Conservation (phyloP, 148 eudicot species). For the Cornus florida region DNA sequence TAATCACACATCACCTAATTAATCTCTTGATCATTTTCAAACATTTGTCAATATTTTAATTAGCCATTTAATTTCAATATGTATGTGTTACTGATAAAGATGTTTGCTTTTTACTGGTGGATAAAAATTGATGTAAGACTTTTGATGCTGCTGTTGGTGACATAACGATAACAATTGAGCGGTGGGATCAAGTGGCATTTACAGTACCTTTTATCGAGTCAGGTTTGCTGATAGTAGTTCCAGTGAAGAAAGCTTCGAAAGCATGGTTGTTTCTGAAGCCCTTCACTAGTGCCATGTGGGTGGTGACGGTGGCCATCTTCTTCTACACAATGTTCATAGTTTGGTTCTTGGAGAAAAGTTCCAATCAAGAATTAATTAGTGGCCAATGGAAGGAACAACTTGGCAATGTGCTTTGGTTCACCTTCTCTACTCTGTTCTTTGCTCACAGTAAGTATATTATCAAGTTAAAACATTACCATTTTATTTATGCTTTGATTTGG, state of each 20-base stretch:
- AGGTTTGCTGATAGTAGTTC: conserved; percentile 24
- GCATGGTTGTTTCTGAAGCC: too few relatives aligned
- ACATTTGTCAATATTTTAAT: too few relatives aligned
- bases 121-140: neutral
- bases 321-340: conserved; percentile 17
- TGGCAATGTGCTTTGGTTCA: conserved; percentile 22
- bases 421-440: conserved; percentile 22
- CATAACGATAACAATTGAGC: conserved; percentile 20
- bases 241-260: too few relatives aligned
- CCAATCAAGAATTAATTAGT: conserved; percentile 12
- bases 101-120: neutral
- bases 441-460: conserved; percentile 33
- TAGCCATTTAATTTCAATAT: too few relatives aligned
- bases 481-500: too few relatives aligned
- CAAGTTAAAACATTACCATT: too few relatives aligned
- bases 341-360: too few relatives aligned
- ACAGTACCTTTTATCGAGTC: conserved; percentile 33
- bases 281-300: conserved; percentile 26
- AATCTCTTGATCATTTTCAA: too few relatives aligned
- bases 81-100: too few relatives aligned
- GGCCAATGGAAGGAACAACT: conserved; percentile 24
- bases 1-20: neutral
- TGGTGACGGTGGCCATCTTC: conserved; percentile 11
- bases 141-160: conserved; percentile 34
- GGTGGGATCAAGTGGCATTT: conserved; percentile 25